Conservation (phyloP, 2,329 filamentous ascomycete species). For the Colletotrichum chrysophilum region DNA sequence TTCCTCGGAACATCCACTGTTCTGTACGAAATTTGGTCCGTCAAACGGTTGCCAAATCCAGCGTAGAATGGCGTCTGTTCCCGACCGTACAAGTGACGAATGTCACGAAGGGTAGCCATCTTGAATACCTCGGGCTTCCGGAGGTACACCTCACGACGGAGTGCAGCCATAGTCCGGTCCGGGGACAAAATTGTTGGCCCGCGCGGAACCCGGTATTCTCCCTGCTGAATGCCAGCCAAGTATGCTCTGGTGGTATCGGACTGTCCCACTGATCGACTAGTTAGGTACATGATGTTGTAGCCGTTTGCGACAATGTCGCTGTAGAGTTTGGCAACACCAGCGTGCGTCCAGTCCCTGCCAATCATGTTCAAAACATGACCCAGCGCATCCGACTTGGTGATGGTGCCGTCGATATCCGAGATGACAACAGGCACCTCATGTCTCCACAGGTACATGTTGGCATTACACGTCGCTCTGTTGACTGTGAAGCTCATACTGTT, state of each 20-base stretch:
- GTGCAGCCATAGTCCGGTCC: slow-evolving; percentile 90
- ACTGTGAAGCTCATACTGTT: slow-evolving; percentile 97
- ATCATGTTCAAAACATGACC: slow-evolving; percentile 97
- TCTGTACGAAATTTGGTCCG: slow-evolving; percentile 94
- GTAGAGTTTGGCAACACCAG: slow-evolving; percentile 95
- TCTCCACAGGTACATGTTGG: slow-evolving; percentile 93
- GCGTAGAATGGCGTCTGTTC: slow-evolving; percentile 90
- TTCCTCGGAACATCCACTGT: slow-evolving; percentile 94
- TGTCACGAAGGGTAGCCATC: slow-evolving; percentile 96
- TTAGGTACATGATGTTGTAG: slow-evolving; percentile 99
- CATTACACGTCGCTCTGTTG: slow-evolving; percentile 89
- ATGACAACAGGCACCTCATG: slow-evolving; percentile 94
- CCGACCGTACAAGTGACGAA: slow-evolving; percentile 82
- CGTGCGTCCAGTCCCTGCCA: slow-evolving; percentile 96
- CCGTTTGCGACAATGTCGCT: slow-evolving; percentile 94
- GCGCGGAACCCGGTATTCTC: slow-evolving; percentile 82
- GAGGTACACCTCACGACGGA: slow-evolving; percentile 91
- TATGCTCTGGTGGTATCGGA: slow-evolving; percentile 91
- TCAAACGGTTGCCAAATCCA: slow-evolving; percentile 94
- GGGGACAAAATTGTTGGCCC: slow-evolving; percentile 96
- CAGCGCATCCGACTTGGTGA: slow-evolving; percentile 94
- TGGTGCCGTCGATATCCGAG: slow-evolving; percentile 97
- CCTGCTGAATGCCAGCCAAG: slow-evolving; percentile 86
- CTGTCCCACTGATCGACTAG: slow-evolving; percentile 90
- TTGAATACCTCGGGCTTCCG: slow-evolving; percentile 99